Evolutionary conservation across 1,139 yeast genomes (phyloP).

Genomic region (Geotrichum carabidarum): DNA sequence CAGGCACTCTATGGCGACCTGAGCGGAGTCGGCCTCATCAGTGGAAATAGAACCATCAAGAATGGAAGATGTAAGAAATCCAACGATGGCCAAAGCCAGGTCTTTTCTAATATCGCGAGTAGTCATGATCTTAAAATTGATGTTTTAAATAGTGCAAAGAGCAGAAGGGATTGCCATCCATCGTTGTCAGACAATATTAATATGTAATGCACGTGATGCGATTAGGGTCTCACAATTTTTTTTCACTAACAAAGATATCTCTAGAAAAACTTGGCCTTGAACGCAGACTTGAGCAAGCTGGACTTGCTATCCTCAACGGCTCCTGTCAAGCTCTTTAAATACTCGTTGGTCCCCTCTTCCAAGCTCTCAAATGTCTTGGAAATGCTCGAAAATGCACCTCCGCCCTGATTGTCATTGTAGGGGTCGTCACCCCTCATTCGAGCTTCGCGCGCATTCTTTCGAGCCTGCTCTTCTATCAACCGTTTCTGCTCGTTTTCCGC

Average conservation of each 20-base stretch:
- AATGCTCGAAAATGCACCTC: conserved; percentile 30
- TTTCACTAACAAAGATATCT: not conserved
- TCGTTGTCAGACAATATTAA: too few relatives aligned
- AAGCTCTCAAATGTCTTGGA: conserved; percentile 32
- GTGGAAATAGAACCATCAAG: conserved; percentile 61
- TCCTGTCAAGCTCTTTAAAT: conserved; percentile 30
- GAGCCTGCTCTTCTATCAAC: conserved; percentile 16
- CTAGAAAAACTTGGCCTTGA: conserved; percentile 32
- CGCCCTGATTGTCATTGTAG: conserved; percentile 22
- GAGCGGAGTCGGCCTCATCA: conserved; percentile 83
- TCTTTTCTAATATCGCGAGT: conserved; percentile 45
- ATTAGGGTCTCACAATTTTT: too few relatives aligned
- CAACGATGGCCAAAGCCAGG: conserved; percentile 69
- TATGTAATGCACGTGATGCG: too few relatives aligned
- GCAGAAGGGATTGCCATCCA: not conserved
- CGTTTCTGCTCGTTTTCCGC: conserved; percentile 26
- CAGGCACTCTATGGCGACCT: conserved; percentile 89
- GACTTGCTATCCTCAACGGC: conserved; percentile 31
- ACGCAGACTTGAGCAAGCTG: conserved; percentile 30
- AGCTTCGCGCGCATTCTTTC: conserved; percentile 6
- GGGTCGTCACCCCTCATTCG: conserved; percentile 15
- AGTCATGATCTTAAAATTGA: conserved; percentile 3
- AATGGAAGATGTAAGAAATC: conserved; percentile 60
- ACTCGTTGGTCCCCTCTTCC: conserved; percentile 35
- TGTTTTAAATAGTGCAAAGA: not conserved